These are phyloP conservation scores for Polytrichum formosum DNA, from an alignment of 225 moss, liverwort and hornwort species.

Conservation along the genomic window DNA sequence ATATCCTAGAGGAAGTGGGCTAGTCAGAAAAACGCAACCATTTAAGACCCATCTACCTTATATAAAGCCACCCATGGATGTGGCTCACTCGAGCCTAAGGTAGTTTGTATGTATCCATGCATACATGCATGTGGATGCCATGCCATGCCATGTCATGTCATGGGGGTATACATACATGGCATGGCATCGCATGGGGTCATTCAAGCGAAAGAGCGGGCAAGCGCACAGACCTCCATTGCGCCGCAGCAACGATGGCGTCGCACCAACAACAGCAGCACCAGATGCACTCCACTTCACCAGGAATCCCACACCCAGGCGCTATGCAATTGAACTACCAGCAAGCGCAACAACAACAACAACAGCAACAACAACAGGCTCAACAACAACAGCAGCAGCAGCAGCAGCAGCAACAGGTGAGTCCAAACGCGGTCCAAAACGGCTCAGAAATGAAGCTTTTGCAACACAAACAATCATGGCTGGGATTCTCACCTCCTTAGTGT, in stretches of 20 bases:
- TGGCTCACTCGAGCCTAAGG: too few species aligned
- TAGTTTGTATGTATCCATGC: too few species aligned
- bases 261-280: conserved; percentile 43
- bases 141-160: background rate
- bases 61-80: too few species aligned
- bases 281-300: conserved; percentile 14
- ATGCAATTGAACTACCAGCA: conserved; percentile 36
- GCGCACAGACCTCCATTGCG: background rate
- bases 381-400: conserved; percentile 40
- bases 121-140: too few species aligned
- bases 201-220: background rate
- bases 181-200: background rate
- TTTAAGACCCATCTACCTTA: too few species aligned
- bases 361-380: too few species aligned
- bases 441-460: background rate
- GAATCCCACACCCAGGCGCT: conserved; percentile 32
- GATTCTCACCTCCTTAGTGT: background rate
- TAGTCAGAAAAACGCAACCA: too few species aligned
- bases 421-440: background rate
- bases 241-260: conserved; percentile 16
- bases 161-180: background rate
- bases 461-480: background rate
- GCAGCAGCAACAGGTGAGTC: conserved; percentile 47
- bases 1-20: too few species aligned
- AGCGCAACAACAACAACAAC: too few species aligned